Percentiles rank a stretch among this genome's conserved stretches.
Evolutionary conservation across 192 early-diverging fungal genomes (phyloP).

Genomic region (Chytriomyces sp.): DNA sequence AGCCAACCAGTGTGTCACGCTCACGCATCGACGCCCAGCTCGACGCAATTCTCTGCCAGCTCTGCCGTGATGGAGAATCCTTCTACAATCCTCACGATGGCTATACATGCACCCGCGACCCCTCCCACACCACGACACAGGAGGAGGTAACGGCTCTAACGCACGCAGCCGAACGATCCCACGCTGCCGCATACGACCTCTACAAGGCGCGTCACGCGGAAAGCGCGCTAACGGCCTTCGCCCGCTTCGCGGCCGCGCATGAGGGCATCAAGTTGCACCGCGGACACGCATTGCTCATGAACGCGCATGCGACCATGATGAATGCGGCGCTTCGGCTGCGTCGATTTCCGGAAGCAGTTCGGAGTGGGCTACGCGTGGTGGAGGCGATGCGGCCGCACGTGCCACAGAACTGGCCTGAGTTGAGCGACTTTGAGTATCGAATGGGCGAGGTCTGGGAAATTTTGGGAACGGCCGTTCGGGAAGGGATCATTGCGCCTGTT

Average conservation of each 20-base stretch:
- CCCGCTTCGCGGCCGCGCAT: conserved; percentile 37
- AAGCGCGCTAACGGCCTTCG: conserved; percentile 47
- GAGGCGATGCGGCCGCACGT: conserved; percentile 49
- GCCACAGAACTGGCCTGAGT: conserved; percentile 61
- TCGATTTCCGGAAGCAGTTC: conserved; percentile 39
- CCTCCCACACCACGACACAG: not conserved
- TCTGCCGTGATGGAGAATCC: conserved; percentile 30
- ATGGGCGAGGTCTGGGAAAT: conserved; percentile 61
- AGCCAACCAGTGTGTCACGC: conserved; percentile 2
- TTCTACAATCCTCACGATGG: not conserved
- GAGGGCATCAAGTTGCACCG: conserved; percentile 44
- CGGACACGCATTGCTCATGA: conserved; percentile 50
- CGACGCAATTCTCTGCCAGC: not conserved
- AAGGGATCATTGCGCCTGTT: conserved; percentile 44
- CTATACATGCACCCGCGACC: not conserved
- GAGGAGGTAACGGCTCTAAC: not conserved
- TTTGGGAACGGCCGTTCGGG: conserved; percentile 47
- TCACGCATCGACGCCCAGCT: conserved; percentile 50
- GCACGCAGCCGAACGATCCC: not conserved
- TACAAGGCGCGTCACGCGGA: conserved; percentile 54
- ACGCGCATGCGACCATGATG: conserved; percentile 41
- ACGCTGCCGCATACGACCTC: conserved; percentile 42
- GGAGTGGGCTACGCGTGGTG: conserved; percentile 35
- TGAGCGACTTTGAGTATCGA: conserved; percentile 59
- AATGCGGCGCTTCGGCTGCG: conserved; percentile 30